Evolutionary conservation across 2,329 filamentous ascomycete species (phyloP), one percentile per base, ranked within the genome.

Genomic region (Ophiostoma ips): DNA sequence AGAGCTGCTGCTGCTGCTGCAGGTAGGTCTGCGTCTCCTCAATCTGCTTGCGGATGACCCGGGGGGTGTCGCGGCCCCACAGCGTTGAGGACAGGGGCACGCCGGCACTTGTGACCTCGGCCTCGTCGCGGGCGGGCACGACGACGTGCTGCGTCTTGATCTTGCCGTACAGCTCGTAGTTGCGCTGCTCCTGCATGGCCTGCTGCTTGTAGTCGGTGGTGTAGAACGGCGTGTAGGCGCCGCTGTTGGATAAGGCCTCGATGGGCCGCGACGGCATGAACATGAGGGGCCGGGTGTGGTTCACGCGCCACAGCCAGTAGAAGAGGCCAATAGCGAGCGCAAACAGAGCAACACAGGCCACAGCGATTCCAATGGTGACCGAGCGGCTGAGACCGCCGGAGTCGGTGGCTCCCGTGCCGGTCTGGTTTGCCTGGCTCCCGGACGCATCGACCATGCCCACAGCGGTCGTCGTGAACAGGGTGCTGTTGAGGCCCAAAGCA

Each of bases 381-480:
- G n/a, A n/a, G n/a, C n/a, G n/a, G n/a, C n/a, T n/a, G n/a, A n/a
- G n/a, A n/a, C n/a, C n/a, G n/a, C n/a, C n/a, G n/a, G n/a, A n/a
- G n/a, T n/a, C n/a, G n/a, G n/a, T n/a, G n/a, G n/a, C n/a, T n/a
- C n/a, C n/a, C n/a, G n/a, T n/a, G n/a, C n/a, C n/a, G n/a, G n/a
- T n/a, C n/a, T n/a, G n/a, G n/a, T n/a, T n/a, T n/a, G n/a, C 59
- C 5, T 55, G 35, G 46, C 61, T 60, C 8, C 55, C 57, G 0
- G 64, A 55, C 0, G 60, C 53, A 1, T 44, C 61, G 2, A 66
- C 69, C n/a, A 71, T 70, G 40, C 67, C 70, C 30, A 75, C 57
- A 0, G 57, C 38, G 0, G 55, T 50, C 0, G 55, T 55, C 0
- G 64, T 59, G 56, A 75, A 77, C 13, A 75, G 57, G 0, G 65